A percentile compares a stretch with the other conserved stretches of the same genome.
Conservation (phyloP, 768 basidiomycete species). For the Inosperma sp. region DNA sequence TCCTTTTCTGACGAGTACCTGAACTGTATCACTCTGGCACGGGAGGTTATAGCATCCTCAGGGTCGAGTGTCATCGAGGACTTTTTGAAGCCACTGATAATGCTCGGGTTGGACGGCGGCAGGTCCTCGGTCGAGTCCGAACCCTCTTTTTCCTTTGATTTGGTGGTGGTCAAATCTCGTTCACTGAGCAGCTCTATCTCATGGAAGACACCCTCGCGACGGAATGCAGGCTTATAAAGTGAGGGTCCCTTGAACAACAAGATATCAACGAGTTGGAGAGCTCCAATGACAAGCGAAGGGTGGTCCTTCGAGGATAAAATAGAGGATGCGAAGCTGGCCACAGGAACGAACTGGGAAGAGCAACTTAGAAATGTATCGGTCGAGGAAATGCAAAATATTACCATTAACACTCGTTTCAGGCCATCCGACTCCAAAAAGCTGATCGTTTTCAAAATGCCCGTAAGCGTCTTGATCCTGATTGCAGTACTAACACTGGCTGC, state of each 20-base stretch:
- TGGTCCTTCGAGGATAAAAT: conserved; percentile 93
- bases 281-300: conserved; percentile 77
- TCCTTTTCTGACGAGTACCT: conserved; percentile 64
- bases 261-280: conserved; percentile 90
- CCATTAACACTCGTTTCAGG: conserved; percentile 71
- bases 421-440: conserved; percentile 80
- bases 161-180: conserved; percentile 50
- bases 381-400: conserved; percentile 33
- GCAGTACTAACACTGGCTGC: conserved; percentile 92
- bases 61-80: conserved; percentile 70
- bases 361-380: conserved; percentile 7
- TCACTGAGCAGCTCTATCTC: conserved; percentile 80
- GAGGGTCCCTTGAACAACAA: conserved; percentile 79
- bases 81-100: conserved; percentile 65
- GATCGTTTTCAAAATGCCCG: conserved; percentile 84
- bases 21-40: conserved; percentile 87
- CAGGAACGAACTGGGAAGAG: conserved; percentile 72
- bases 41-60: conserved; percentile 86
- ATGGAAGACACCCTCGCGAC: conserved; percentile 93
- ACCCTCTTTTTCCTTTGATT: conserved; percentile 45
- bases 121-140: conserved; percentile 27
- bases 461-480: conserved; percentile 84
- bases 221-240: conserved; percentile 84
- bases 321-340: conserved; percentile 92
- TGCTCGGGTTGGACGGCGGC: conserved; percentile 33